Conservation (phyloP, 2,329 filamentous ascomycete genomes). For the Hymenoscyphus infarciens region DNA sequence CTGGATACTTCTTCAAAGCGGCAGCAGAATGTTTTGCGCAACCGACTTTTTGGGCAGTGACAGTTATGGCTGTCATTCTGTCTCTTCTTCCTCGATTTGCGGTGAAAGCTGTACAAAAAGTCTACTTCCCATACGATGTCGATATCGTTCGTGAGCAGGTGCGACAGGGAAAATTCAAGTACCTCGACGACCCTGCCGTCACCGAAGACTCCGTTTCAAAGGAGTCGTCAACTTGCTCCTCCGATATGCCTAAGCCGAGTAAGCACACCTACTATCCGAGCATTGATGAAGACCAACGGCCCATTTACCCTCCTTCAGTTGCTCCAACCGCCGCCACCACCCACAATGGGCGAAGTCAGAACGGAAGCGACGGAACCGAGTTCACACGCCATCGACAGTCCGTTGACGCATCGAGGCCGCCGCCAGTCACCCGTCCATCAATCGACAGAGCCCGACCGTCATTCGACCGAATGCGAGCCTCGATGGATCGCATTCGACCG, state of each 20-base stretch:
- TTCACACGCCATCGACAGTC: constrained; percentile 69
- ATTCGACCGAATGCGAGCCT: constrained; percentile 82
- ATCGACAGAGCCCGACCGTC: constrained; percentile 69
- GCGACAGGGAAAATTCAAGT: constrained; percentile 74
- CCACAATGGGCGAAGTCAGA: constrained; percentile 77
- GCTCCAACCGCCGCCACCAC: constrained; percentile 67
- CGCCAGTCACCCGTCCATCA: constrained; percentile 37
- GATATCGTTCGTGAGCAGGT: constrained; percentile 96
- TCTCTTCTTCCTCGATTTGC: constrained; percentile 85
- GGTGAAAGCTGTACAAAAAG: constrained; percentile 85
- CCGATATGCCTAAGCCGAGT: constrained; percentile 47
- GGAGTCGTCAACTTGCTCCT: constrained; percentile 52
- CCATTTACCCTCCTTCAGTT: constrained; percentile 90
- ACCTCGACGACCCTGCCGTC: constrained; percentile 46
- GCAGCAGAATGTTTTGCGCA: constrained; percentile 76
- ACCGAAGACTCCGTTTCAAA: constrained; percentile 40
- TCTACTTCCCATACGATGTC: constrained; percentile 87
- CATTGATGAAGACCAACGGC: constrained; percentile 81
- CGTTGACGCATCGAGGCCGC: constrained; percentile 41
- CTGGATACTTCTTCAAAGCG: constrained; percentile 72
- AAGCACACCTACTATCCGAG: constrained; percentile 58
- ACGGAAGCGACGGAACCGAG: constrained; percentile 90
- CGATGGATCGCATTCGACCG: constrained; percentile 78
- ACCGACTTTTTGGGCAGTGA: constrained; percentile 82
- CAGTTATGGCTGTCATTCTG: constrained; percentile 73